Base-by-base conservation (phyloP, 2,329 filamentous ascomycete genomes). In the Penicillium paneum region DNA sequence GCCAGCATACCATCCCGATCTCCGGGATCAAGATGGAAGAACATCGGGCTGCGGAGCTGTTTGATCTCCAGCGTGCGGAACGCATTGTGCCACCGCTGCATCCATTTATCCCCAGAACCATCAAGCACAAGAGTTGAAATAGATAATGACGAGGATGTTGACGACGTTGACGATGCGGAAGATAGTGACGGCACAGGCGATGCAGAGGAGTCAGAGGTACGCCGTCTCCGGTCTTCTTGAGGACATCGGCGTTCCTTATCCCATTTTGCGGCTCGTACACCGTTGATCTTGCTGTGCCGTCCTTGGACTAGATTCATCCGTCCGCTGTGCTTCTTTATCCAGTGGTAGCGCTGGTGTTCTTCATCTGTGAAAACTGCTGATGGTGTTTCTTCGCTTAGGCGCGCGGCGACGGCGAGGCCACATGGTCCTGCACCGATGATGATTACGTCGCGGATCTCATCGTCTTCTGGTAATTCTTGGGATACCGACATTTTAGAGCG, bases 351-450 rank as follows among this genome's bases (percentile, higher is more conserved):
- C 39, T 87, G 84, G 65, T 93, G 89, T 66, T 93, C 90, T 61
- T 90, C 88, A 66, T 93, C 89, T 0, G 89, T 92, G 72, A 93
- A 93, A 49, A 91, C 83, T 1, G 89, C 88, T 0, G 87, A 89
- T 0, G 89, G 89, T 0, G 87, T 88, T 51, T 81, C 79, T 71
- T 93, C 89, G 39, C 82, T 81, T 1, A 93, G 79, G 4, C 89
- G 82, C 1, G 88, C 84, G 8, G 90, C 88, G 6, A 88, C 83
- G 5, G 87, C 88, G 3, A 93, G 83, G 5, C 89, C 88, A 60
- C 85, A 88, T 4, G 89, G 88, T 0, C 90, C 89, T 7, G 85
- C 88, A 8, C 89, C 89, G 38, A 92, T 75, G 66, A 91, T 87
- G 54, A 90, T 73, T 8, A 91, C 83, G 66, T 91, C 87, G 71